A percentile compares a stretch with the other conserved stretches of the same genome.
Conservation (phyloP, 2,329 filamentous ascomycete genomes). For the Zymoseptoria tritici region DNA sequence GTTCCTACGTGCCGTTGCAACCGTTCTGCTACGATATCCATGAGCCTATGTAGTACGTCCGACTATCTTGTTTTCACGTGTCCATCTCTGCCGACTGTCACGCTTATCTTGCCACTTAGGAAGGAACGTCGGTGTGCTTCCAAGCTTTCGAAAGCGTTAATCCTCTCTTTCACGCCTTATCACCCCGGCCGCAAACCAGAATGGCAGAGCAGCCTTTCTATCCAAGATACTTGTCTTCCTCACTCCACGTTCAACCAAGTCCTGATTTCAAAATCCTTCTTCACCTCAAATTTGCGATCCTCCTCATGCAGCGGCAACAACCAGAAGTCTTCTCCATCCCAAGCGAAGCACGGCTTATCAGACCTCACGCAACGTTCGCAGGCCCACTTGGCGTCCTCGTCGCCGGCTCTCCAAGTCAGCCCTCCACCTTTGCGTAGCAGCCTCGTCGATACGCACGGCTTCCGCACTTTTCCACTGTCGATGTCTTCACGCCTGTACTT, state of each 20-base stretch:
- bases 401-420: conserved; percentile 17
- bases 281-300: conserved; percentile 15
- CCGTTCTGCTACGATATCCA: not conserved
- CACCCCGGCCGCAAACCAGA: not conserved
- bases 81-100: not conserved
- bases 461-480: not conserved
- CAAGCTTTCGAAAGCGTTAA: not conserved
- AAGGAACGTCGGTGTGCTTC: not conserved
- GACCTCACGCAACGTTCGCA: conserved; percentile 20
- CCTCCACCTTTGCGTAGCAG: conserved; percentile 10
- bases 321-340: conserved; percentile 20
- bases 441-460: conserved; percentile 19
- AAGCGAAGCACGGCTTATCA: conserved; percentile 17
- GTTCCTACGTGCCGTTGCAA: too few relatives aligned
- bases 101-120: too few relatives aligned
- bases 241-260: conserved; percentile 21
- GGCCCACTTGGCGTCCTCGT: conserved; percentile 18
- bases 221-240: not conserved
- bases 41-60: not conserved
- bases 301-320: conserved; percentile 23
- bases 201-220: not conserved
- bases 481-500: conserved; percentile 1
- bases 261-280: conserved; percentile 18
- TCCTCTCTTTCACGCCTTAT: not conserved
- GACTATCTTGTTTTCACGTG: not conserved